These are phyloP conservation scores for Stagonosporopsis vannaccii DNA, from an alignment of 2,329 filamentous ascomycete species.

Conservation along the genomic window DNA sequence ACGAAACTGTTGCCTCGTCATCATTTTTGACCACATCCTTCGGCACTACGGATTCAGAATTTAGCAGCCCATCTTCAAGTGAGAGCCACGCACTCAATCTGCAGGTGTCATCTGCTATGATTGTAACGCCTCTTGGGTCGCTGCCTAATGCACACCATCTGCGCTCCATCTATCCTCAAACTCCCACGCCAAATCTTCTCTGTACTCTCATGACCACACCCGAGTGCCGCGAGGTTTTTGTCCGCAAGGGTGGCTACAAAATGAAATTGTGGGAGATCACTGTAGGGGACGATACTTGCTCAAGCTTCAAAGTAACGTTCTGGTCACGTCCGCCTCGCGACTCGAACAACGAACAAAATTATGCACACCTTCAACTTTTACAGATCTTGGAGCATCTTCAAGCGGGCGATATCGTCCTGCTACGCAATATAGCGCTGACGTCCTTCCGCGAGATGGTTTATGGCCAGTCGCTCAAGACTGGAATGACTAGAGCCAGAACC, in stretches of 20 bases:
- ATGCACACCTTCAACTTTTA: slow-evolving; percentile 47
- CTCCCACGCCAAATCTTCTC: slow-evolving; percentile 82
- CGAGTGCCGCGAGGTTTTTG: slow-evolving; percentile 71
- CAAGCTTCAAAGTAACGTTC: slow-evolving; percentile 82
- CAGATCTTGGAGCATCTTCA: slow-evolving; percentile 59
- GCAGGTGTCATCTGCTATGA: slow-evolving; percentile 34
- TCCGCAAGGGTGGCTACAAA: slow-evolving; percentile 66
- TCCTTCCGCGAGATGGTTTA: slow-evolving; percentile 80
- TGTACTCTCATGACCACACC: slow-evolving; percentile 78
- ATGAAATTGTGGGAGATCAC: slow-evolving; percentile 48
- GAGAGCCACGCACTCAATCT: slow-evolving; percentile 14
- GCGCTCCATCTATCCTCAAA: slow-evolving; percentile 74
- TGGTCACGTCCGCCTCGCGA: slow-evolving; percentile 67
- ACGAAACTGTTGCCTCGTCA: slow-evolving; percentile 40
- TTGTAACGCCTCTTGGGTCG: slow-evolving; percentile 70
- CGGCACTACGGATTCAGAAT: slow-evolving; percentile 41
- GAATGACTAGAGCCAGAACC: slow-evolving; percentile 71
- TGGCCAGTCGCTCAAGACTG: slow-evolving; percentile 78
- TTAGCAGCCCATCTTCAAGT: slow-evolving; percentile 32
- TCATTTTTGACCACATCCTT: slow-evolving; percentile 49
- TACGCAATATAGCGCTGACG: slow-evolving; percentile 80
- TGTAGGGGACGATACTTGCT: slow-evolving; percentile 83
- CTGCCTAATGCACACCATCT: slow-evolving; percentile 74
- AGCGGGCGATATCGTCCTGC: slow-evolving; percentile 77
- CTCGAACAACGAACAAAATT: slow-evolving; percentile 19